Conservation (phyloP, 305 asterid species). For the Lippia alba region DNA sequence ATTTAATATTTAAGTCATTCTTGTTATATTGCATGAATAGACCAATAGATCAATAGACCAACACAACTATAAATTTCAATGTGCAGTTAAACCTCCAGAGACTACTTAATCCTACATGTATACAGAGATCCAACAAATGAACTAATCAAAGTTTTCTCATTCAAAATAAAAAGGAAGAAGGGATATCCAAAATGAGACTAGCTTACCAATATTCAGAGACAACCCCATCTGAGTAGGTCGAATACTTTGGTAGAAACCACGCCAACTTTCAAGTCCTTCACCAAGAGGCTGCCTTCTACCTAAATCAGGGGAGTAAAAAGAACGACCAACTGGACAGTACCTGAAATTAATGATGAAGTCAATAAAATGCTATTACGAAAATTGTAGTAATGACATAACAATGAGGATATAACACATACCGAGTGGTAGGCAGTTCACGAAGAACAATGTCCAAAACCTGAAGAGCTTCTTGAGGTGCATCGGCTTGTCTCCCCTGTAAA, state of each 20-base stretch:
- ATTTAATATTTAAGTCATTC: not conserved
- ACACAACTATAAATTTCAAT: not conserved
- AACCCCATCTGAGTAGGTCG: conserved; percentile 99
- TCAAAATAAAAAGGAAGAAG: not conserved
- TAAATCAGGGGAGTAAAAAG: conserved; percentile 81
- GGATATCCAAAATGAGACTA: not conserved
- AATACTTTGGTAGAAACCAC: conserved; percentile 97
- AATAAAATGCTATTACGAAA: conserved; percentile 1
- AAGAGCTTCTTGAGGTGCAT: conserved; percentile 97
- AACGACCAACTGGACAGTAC: conserved; percentile 82
- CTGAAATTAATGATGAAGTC: conserved; percentile 41
- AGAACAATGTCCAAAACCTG: conserved; percentile 96
- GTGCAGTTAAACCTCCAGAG: conserved; percentile 5
- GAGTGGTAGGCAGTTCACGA: conserved; percentile 82
- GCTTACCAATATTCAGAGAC: conserved; percentile 87
- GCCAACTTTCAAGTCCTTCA: conserved; percentile 98
- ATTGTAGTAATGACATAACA: not conserved
- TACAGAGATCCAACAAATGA: not conserved
- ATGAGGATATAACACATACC: conserved; percentile 43
- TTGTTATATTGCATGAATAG: not conserved
- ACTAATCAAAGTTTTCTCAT: not conserved
- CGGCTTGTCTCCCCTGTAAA: conserved; percentile 86
- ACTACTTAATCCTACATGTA: not conserved
- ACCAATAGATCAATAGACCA: not conserved
- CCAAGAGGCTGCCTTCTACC: conserved; percentile 91